Evolutionary conservation across 1,284 basidiomycete genomes (phyloP).

Genomic region (Sporisorium sorghi): DNA sequence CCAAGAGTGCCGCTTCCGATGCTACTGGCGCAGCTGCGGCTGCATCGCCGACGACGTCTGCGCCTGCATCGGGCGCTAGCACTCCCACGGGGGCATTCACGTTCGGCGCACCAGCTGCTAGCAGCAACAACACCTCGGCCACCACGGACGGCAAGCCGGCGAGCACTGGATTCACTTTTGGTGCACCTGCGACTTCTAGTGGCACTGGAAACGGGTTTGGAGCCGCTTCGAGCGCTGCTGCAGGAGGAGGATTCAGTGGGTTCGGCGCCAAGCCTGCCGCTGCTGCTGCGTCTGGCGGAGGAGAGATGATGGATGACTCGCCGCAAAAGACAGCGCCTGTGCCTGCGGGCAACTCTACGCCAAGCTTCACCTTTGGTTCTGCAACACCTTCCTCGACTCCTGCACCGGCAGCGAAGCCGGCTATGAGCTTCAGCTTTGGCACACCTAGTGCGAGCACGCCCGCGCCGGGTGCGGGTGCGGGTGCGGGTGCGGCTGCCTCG

Average conservation of each 20-base stretch:
- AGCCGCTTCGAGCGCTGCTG: not conserved
- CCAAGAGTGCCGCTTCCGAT: slow-evolving; percentile 11
- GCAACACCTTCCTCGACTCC: slow-evolving; percentile 16
- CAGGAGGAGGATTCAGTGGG: slow-evolving; percentile 32
- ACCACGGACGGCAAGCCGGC: slow-evolving; percentile 1
- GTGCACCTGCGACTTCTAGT: slow-evolving; percentile 8
- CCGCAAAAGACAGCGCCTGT: slow-evolving; percentile 13
- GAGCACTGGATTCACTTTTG: slow-evolving; percentile 25
- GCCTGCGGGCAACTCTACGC: slow-evolving; percentile 10
- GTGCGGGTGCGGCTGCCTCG: not conserved
- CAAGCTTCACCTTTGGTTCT: slow-evolving; percentile 40
- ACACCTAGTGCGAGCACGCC: not conserved
- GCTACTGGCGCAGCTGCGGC: slow-evolving; percentile 11
- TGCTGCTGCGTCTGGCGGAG: not conserved
- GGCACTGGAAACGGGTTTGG: slow-evolving; percentile 11
- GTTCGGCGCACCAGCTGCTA: slow-evolving; percentile 22
- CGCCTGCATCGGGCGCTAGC: slow-evolving; percentile 13
- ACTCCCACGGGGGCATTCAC: slow-evolving; percentile 25
- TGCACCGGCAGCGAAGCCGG: slow-evolving; percentile 9
- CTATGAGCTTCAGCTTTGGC: slow-evolving; percentile 32
- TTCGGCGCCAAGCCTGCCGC: slow-evolving; percentile 23
- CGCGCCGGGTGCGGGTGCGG: not conserved
- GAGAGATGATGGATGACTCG: slow-evolving; percentile 56
- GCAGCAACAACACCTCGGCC: not conserved
- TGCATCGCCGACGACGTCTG: slow-evolving; percentile 24